A percentile compares a stretch with the other conserved stretches of the same genome.
Evolutionary conservation across 345 rosid species (phyloP).

Genomic region (Pugionium dolabratum): DNA sequence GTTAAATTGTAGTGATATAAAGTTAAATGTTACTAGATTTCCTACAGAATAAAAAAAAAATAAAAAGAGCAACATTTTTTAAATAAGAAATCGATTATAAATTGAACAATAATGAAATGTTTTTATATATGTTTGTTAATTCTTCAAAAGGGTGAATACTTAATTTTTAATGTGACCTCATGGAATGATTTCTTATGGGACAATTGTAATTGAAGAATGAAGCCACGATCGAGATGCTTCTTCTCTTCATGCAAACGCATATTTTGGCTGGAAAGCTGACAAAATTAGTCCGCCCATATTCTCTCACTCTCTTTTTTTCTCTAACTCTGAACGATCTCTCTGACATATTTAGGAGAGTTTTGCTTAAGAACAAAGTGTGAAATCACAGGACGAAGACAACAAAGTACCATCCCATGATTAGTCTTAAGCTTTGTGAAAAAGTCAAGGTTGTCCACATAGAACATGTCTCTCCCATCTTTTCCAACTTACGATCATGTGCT

Average conservation of each 20-base stretch:
- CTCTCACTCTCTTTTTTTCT: neutral
- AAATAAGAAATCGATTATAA: no score
- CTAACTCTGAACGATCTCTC: neutral
- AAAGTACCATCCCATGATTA: constrained; percentile 40
- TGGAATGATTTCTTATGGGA: no score
- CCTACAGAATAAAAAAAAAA: no score
- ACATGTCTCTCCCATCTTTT: constrained; percentile 34
- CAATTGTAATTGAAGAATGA: neutral
- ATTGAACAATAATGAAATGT: no score
- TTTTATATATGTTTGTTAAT: no score
- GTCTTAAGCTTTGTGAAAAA: constrained; percentile 38
- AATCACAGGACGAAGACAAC: constrained; percentile 36
- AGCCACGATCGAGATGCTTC: constrained; percentile 37
- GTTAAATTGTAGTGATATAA: no score
- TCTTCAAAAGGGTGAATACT: neutral
- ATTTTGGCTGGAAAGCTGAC: constrained; percentile 38
- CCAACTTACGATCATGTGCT: constrained; percentile 39
- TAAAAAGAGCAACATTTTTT: no score
- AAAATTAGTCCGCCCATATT: constrained; percentile 24
- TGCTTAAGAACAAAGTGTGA: constrained; percentile 42
- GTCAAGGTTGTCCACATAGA: constrained; percentile 42
- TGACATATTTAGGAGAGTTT: constrained; percentile 28
- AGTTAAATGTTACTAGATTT: no score
- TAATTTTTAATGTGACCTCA: no score
- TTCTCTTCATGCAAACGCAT: constrained; percentile 36